Evolutionary conservation across 306 rosid species (phyloP).

Genomic region (Cotoneaster glaucophyllus): DNA sequence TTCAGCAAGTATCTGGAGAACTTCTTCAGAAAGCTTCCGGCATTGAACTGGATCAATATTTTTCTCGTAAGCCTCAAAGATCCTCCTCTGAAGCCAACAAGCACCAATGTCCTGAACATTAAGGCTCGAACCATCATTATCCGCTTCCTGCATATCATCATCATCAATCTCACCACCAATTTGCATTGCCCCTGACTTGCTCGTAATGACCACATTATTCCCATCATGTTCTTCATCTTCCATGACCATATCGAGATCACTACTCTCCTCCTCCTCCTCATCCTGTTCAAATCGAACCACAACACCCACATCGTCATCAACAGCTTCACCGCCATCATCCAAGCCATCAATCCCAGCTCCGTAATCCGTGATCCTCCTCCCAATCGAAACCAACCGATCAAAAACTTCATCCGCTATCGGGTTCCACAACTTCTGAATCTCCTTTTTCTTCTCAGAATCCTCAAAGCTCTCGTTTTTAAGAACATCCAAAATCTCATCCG

Average conservation of each 20-base stretch:
- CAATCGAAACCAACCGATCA: conserved; percentile 52
- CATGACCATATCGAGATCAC: conserved; percentile 85
- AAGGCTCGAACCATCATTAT: conserved; percentile 65
- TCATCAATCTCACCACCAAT: conserved; percentile 94
- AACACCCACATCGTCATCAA: too few relatives aligned
- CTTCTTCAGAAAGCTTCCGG: conserved; percentile 82
- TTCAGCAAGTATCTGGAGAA: conserved; percentile 68
- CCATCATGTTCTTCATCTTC: conserved; percentile 77
- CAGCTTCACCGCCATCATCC: too few relatives aligned
- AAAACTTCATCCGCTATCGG: conserved; percentile 32
- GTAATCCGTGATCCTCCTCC: conserved; percentile 56
- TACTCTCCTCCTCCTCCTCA: conserved; percentile 60
- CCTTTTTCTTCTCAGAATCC: conserved; percentile 54
- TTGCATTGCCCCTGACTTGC: conserved; percentile 61
- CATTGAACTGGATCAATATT: conserved; percentile 92
- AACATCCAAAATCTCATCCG: too few relatives aligned
- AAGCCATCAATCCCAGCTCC: too few relatives aligned
- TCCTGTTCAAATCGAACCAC: conserved; percentile 9
- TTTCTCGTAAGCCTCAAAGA: conserved; percentile 78
- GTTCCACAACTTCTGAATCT: conserved; percentile 50
- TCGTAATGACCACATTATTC: conserved; percentile 47
- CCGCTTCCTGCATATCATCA: conserved; percentile 66
- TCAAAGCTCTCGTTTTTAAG: too few relatives aligned
- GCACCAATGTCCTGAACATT: conserved; percentile 96
- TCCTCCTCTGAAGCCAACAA: conserved; percentile 95